Evolutionary conservation across 345 rosid genomes (phyloP).

Genomic region (Dimocarpus longan): DNA sequence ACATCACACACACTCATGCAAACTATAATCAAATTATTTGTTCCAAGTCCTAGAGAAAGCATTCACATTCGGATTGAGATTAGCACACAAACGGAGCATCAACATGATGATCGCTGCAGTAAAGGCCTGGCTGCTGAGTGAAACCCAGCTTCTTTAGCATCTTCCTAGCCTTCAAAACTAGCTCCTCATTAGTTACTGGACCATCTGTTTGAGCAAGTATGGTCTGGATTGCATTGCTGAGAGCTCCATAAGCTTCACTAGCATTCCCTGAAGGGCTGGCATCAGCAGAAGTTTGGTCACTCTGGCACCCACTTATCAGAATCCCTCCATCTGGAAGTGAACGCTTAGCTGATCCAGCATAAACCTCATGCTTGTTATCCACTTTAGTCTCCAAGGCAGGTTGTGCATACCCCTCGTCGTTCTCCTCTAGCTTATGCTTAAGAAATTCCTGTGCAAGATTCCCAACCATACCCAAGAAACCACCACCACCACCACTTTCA

Average conservation of each 20-base stretch:
- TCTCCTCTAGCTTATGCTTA: constrained; percentile 69
- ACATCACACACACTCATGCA: constrained; percentile 4
- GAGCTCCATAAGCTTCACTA: constrained; percentile 81
- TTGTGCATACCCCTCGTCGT: constrained; percentile 62
- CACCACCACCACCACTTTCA: constrained; percentile 50
- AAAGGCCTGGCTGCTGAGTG: constrained; percentile 93
- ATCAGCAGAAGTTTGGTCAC: constrained; percentile 93
- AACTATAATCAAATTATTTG: background rate
- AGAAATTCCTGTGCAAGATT: constrained; percentile 82
- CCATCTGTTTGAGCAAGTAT: constrained; percentile 70
- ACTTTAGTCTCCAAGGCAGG: constrained; percentile 76
- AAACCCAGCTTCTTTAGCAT: constrained; percentile 74
- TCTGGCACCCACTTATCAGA: constrained; percentile 92
- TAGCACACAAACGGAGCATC: constrained; percentile 62
- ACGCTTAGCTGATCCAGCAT: constrained; percentile 72
- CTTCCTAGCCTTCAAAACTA: constrained; percentile 69
- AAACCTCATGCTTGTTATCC: constrained; percentile 69
- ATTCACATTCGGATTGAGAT: background rate
- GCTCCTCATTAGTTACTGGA: constrained; percentile 52
- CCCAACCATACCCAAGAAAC: constrained; percentile 81
- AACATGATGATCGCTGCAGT: constrained; percentile 71
- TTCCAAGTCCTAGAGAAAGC: background rate
- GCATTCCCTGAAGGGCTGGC: constrained; percentile 80
- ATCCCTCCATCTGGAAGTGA: constrained; percentile 74
- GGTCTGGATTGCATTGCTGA: constrained; percentile 88